Base-by-base conservation (phyloP, 2,329 filamentous ascomycete genomes). In the Blastomyces emzantsi region DNA sequence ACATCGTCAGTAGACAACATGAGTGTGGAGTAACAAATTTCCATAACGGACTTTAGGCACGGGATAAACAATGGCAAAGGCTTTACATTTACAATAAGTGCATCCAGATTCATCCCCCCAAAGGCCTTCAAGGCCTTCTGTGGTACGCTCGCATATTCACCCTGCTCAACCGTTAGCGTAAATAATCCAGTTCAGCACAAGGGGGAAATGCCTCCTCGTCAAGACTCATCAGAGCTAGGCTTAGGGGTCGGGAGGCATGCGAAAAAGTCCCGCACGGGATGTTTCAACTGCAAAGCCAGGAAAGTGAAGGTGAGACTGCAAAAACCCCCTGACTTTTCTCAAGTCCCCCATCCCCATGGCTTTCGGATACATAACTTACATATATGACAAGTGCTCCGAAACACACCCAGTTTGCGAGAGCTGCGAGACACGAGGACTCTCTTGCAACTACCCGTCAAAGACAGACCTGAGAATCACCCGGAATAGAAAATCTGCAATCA, bases 261-360 rank as follows among this genome's bases (percentile, higher is more conserved):
- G 33, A 74, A 71, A 60, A 77, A 77, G 64, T 76, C 74, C 8
- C 70, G 75, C 6, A 69, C 70, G 8, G 75, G 75, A 17, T 77
- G 75, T 65, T 70, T 71, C 65, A 73, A 68, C 65, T 77, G 75
- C 67, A 77, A 77, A 64, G 66, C 67, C 8, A 65, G 75, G n/a
- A 81, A 78, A 64, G 78, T 81, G 60, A 82, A 81, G 69, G 80
- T 79, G 63, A 73, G 75, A 43, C 74, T 36, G 41, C 15, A 33
- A 33, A 15, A 45, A 7, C 15, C 41, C 9, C 41, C 41, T n/a
- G 8, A 19, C 30, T 33, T 33, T 62, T 47, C 11, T 45, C 17
- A 25, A 45, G 1, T 5, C 6, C 30, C 3, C 30, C 2, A 30
- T n/a, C 30, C 3, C 30, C n/a, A 13, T 4, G 47, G 47, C n/a